Base-by-base conservation (phyloP, 2,329 filamentous ascomycete genomes). In the Fonsecaea pedrosoi region DNA sequence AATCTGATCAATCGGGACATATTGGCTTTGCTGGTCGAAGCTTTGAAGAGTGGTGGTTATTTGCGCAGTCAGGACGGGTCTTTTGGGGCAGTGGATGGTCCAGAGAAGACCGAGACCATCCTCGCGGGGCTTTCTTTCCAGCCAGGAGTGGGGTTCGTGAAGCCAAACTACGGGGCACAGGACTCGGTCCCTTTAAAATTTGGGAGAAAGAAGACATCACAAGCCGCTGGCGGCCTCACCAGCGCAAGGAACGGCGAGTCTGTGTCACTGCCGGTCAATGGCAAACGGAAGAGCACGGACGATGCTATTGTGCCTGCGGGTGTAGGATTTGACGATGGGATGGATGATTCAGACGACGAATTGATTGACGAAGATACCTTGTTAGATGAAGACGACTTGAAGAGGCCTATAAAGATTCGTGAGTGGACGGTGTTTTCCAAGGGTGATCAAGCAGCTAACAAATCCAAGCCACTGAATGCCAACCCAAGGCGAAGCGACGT, bases 341-440 rank as follows among this genome's bases (percentile, higher is more conserved):
- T 83, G 70, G 84, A 83, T 53, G 82, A 86, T 63, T 86, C 85
- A 54, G 90, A 93, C 73, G 92, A 96, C 70, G 94, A 96, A 63
- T 80, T 96, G 62, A 95, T 99, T 72, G 93, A 98, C 75, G 95
- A 98, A 78, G 90, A 97, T 74, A 89, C 88, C 9, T 83, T 99
- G 37, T 83, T 99, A 73, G 92, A 90, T 2, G 93, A 94, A 74
- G 92, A 92, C 69, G 94, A 99, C 75, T 83, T 95, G 73, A 88
- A 87, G 72, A 85, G 88, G 73, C 90, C 91, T 25, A 86, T 96
- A 63, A 87, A 69, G 55, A 72, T 73, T 56, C 72, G 72, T 73
- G 60, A 69, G 72, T 72, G 32, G 32, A 53, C 32, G 21, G 13
- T n/a, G 13, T 10, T 30, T 25, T 34, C 40, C 34, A 7, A 3